Conservation (phyloP, 345 rosid species). For the Euphorbia tirucalli region DNA sequence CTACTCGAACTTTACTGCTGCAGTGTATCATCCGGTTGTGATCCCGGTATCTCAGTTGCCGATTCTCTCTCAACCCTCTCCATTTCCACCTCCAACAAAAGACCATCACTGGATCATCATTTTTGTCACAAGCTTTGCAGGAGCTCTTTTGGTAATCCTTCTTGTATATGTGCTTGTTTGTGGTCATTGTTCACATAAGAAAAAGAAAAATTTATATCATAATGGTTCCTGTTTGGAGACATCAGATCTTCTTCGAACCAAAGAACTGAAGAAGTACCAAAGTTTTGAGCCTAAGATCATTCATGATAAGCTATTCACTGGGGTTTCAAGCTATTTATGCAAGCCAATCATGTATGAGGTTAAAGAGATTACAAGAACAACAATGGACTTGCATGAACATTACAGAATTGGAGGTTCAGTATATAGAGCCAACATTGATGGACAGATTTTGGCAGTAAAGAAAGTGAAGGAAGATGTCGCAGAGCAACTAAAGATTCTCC, state of each 20-base stretch:
- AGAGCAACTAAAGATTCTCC: conserved; percentile 52
- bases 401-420: conserved; percentile 48
- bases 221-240: conserved; percentile 38
- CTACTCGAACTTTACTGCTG: conserved; percentile 33
- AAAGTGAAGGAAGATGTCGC: conserved; percentile 39
- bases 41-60: conserved; percentile 55
- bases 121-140: conserved; percentile 22
- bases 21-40: conserved; percentile 40
- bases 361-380: conserved; percentile 43
- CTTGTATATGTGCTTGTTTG: conserved; percentile 24
- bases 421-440: conserved; percentile 46
- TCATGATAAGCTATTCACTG: conserved; percentile 49
- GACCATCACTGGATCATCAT: conserved; percentile 22
- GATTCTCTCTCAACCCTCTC: conserved; percentile 30
- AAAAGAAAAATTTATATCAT: conserved; percentile 28
- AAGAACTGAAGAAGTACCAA: conserved; percentile 18
- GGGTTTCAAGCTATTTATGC: conserved; percentile 51
- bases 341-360: conserved; percentile 46
- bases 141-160: conserved; percentile 25
- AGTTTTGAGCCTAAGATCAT: conserved; percentile 31
- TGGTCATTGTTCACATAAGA: not conserved
- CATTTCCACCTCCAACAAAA: conserved; percentile 16
- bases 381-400: conserved; percentile 41
- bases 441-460: conserved; percentile 48
- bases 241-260: conserved; percentile 37